Evolutionary conservation across 371 early-diverging fungal genomes (phyloP).

Genomic region (Blakeslea trispora): DNA sequence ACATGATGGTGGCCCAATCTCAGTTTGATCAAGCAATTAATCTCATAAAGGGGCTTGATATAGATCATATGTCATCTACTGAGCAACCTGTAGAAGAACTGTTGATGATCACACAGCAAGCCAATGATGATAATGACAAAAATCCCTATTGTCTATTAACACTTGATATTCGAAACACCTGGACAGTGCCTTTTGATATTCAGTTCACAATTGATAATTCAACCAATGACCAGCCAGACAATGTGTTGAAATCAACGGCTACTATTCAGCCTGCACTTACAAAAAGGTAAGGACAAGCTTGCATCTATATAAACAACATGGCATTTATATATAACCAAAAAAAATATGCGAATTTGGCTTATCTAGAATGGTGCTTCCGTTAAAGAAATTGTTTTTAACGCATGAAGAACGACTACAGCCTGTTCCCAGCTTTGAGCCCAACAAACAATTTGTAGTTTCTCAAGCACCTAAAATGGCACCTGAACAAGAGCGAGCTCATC

Average conservation of each 20-base stretch:
- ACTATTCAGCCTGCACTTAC: slow-evolving; percentile 44
- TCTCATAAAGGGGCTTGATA: slow-evolving; percentile 1
- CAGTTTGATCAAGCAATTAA: slow-evolving; percentile 25
- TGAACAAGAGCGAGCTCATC: slow-evolving; percentile 63
- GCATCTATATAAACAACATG: too few relatives aligned
- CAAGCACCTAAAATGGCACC: slow-evolving; percentile 53
- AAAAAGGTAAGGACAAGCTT: slow-evolving; percentile 29
- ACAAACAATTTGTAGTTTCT: slow-evolving; percentile 80
- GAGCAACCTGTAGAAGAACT: slow-evolving; percentile 30
- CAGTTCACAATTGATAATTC: slow-evolving; percentile 62
- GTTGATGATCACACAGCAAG: slow-evolving; percentile 19
- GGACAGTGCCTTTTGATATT: slow-evolving; percentile 73
- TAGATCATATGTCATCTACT: neutral
- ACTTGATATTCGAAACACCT: slow-evolving; percentile 78
- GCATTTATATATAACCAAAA: too few relatives aligned
- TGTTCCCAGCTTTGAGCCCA: slow-evolving; percentile 71
- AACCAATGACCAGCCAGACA: slow-evolving; percentile 8
- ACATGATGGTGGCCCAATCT: slow-evolving; percentile 20
- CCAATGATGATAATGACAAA: slow-evolving; percentile 25
- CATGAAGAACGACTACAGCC: slow-evolving; percentile 53
- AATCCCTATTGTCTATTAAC: slow-evolving; percentile 76
- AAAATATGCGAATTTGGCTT: too few relatives aligned
- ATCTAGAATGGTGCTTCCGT: slow-evolving; percentile 67
- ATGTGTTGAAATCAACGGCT: slow-evolving; percentile 1
- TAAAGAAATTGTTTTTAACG: slow-evolving; percentile 65